A percentile compares a stretch with the other conserved stretches of the same genome.
Evolutionary conservation across 768 basidiomycete genomes (phyloP).

Genomic region (Agrocybe praecox): DNA sequence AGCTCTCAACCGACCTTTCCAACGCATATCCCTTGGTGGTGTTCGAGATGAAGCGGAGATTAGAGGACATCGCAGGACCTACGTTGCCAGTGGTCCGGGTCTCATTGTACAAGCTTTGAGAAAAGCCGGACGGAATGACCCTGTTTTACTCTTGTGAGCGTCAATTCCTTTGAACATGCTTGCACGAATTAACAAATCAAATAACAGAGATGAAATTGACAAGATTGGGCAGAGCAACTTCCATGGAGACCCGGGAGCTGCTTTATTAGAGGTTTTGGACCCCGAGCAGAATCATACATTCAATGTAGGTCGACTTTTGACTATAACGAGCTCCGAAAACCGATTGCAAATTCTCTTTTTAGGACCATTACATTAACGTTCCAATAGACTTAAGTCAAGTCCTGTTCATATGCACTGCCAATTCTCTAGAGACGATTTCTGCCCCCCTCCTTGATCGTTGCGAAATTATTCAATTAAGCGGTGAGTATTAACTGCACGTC

Average conservation of each 20-base stretch:
- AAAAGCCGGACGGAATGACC: conserved; percentile 80
- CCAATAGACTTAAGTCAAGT: conserved; percentile 88
- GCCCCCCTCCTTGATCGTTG: conserved; percentile 88
- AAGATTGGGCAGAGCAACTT: conserved; percentile 87
- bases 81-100: conserved; percentile 88
- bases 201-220: conserved; percentile 80
- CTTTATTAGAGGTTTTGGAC: conserved; percentile 89
- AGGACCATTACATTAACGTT: conserved; percentile 93
- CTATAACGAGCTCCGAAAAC: background rate
- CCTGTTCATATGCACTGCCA: conserved; percentile 92
- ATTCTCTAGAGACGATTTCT: conserved; percentile 87
- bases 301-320: conserved; percentile 48
- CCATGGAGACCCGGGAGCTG: conserved; percentile 92
- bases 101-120: conserved; percentile 85
- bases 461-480: conserved; percentile 82
- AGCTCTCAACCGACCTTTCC: conserved; percentile 83
- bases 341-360: conserved; percentile 2
- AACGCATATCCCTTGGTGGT: conserved; percentile 90
- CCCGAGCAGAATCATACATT: conserved; percentile 91
- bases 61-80: conserved; percentile 67
- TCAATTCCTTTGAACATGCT: conserved; percentile 17
- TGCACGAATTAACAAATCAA: background rate
- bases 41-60: conserved; percentile 88
- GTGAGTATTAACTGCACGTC: conserved; percentile 32
- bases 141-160: conserved; percentile 70